Base-by-base conservation (phyloP, 2,329 filamentous ascomycete species). In the Ceratocystiopsis sp. region DNA sequence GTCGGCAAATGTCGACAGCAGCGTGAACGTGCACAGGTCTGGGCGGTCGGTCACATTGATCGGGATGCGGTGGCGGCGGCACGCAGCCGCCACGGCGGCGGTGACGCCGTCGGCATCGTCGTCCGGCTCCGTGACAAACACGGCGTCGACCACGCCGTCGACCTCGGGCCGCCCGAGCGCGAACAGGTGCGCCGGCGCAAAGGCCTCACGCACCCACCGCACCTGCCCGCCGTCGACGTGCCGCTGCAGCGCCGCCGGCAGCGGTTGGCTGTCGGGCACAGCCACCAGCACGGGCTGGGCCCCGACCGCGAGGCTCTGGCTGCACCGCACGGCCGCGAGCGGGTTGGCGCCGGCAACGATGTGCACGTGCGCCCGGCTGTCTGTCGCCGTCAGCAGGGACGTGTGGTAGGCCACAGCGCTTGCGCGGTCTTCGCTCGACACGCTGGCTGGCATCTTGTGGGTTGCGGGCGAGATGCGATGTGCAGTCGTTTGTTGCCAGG, bases 1-100 rank as follows among this genome's bases (percentile, higher is more conserved):
- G 55, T 95, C 87, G 43, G 74, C 78, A 59, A 96, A 78, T 9
- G 84, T 93, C 19, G 86, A 91, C 38, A 96, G 75, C 42, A 98
- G 70, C 6, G 82, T 81, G 59, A 98, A 94, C 21, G 84, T 84
- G 64, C 86, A 95, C 15, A 96, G 78, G 33, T 75, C 70, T 0
- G 89, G 84, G 0, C 83, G 75, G 62, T 98, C 91, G 47, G 85
- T 75, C 21, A 96, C 85, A 60, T 98, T 98, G 56, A 98, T 71
- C 32, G 89, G 89, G 52, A 98, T 91, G 38, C 91, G 76, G 48
- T 87, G 68, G 39, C 80, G 72, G 46, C 70, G 75, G 64, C 91
- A 96, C 4, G 87, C 66, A 6, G 64, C 67, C 0, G 84, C 84
- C 49, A 95, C 81, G 49, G 75, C 74, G 25, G 69, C 61, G n/a